phyloP scores from a whole-genome alignment of 208 protist genomes.

The Leishmania martiniquensis region DNA sequence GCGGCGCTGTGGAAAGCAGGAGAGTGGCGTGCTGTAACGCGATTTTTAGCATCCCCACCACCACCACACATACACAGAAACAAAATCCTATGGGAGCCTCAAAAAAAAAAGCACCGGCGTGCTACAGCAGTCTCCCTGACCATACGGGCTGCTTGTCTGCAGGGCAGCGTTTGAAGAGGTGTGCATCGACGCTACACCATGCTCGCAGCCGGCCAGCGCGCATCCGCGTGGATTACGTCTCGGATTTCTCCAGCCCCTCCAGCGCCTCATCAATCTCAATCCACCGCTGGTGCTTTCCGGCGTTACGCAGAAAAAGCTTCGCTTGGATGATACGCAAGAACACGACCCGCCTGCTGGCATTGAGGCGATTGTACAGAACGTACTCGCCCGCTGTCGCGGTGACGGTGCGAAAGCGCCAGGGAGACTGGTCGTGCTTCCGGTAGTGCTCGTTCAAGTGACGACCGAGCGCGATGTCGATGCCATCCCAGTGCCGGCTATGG shows the following conservation, averaged over 20 bases:
- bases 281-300: slow-evolving; percentile 27
- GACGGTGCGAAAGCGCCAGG: slow-evolving; percentile 58
- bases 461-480: slow-evolving; percentile 57
- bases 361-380: slow-evolving; percentile 60
- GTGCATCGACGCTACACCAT: background rate
- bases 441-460: slow-evolving; percentile 62
- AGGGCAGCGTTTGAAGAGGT: slow-evolving; percentile 27
- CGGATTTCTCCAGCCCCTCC: slow-evolving; percentile 5
- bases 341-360: slow-evolving; percentile 41
- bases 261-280: slow-evolving; percentile 22
- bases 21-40: no score
- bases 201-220: background rate
- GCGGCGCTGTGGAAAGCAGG: no score
- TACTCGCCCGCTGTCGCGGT: slow-evolving; percentile 66
- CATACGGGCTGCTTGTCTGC: slow-evolving; percentile 34
- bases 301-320: slow-evolving; percentile 52
- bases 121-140: slow-evolving; percentile 45
- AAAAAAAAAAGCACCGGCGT: slow-evolving; percentile 40
- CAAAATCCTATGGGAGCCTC: background rate
- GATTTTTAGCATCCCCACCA: background rate
- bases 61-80: background rate
- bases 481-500: slow-evolving; percentile 56
- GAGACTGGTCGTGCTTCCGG: slow-evolving; percentile 29
- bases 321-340: slow-evolving; percentile 62
- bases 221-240: background rate